Evolutionary conservation across 768 basidiomycete species (phyloP), one percentile per base, ranked within the genome.

Genomic region (Phlebiopsis gigantea): DNA sequence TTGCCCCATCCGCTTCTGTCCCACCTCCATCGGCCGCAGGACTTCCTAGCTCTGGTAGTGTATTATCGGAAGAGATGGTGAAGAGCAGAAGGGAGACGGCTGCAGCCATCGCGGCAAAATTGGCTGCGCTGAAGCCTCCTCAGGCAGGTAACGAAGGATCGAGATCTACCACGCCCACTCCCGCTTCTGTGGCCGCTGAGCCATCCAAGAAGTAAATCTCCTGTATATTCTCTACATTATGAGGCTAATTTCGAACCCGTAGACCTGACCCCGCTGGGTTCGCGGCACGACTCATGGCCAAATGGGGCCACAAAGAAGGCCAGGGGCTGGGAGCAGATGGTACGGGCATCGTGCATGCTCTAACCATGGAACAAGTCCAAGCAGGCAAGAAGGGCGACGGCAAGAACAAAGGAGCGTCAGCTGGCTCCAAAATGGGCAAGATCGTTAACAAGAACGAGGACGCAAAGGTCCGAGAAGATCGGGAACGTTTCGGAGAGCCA

Each of bases 221-320:
- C 55, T 31, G 17, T 31, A 28, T 10, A 45, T 10, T 14, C 4
- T 22, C 12, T 3, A 39, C 17, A 17, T 3, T 10, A 17, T 19
- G 19, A 6, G 29, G 4, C 31, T 51, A 9, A 51, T 17, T 10
- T 39, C 8, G 19, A 6, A n/a, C 10, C 9, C 29, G 29, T 55
- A 79, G 79, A 53, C 75, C 83, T 39, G 84, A 90, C 60, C 82
- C 84, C 0, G 85, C 84, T 55, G 81, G 80, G 12, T 93, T 95
- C 63, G 92, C 92, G 29, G 85, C 86, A 12, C 85, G 90, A 30
- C 68, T 96, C 62, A 96, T 97, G 93, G 90, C 90, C 2, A 97
- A 94, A 73, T 95, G 90, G 90, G 95, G 95, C 0, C 93, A 97
- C 68, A 89, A 90, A 68, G 91, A 92, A 68, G 96, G 96, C 1